phyloP scores from a whole-genome alignment of 139 green algal genomes.

The Edaphochlamys debaryana region DNA sequence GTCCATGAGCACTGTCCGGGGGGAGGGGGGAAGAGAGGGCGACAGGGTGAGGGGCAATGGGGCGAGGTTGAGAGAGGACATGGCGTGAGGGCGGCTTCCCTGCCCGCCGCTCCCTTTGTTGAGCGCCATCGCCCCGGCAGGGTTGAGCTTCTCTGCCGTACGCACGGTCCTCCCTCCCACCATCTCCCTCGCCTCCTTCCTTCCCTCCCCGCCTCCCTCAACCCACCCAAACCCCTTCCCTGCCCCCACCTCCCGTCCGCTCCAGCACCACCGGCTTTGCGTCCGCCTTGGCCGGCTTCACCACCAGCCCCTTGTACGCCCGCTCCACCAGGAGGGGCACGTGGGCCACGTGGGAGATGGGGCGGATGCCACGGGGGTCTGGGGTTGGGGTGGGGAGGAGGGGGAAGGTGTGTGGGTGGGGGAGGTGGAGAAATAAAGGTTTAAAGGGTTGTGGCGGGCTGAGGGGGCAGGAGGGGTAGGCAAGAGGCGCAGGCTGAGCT shows the following conservation, averaged over 20 bases:
- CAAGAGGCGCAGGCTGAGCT: no score
- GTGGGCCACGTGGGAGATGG: background rate
- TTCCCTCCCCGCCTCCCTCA: no score
- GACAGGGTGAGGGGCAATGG: no score
- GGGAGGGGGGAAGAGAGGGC: no score
- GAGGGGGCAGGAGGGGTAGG: no score
- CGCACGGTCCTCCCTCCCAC: no score
- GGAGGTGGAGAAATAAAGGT: background rate
- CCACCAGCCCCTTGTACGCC: constrained; percentile 39
- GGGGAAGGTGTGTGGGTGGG: background rate
- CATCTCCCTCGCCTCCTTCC: no score
- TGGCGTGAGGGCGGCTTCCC: no score
- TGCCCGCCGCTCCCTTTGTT: no score
- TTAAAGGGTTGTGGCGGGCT: background rate
- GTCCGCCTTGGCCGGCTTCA: background rate
- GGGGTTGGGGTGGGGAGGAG: background rate
- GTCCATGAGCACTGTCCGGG: constrained; percentile 21
- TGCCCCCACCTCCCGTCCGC: constrained; percentile 2
- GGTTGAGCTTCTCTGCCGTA: no score
- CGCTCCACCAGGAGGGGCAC: constrained; percentile 38
- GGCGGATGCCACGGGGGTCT: constrained; percentile 35
- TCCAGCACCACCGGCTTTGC: constrained; percentile 20
- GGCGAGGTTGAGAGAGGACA: background rate
- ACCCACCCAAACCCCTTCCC: background rate
- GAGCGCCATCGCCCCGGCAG: no score